Evolutionary conservation across 2,329 filamentous ascomycete genomes (phyloP), one percentile per base, ranked within the genome.

Genomic region (Diaporthe ilicicola): DNA sequence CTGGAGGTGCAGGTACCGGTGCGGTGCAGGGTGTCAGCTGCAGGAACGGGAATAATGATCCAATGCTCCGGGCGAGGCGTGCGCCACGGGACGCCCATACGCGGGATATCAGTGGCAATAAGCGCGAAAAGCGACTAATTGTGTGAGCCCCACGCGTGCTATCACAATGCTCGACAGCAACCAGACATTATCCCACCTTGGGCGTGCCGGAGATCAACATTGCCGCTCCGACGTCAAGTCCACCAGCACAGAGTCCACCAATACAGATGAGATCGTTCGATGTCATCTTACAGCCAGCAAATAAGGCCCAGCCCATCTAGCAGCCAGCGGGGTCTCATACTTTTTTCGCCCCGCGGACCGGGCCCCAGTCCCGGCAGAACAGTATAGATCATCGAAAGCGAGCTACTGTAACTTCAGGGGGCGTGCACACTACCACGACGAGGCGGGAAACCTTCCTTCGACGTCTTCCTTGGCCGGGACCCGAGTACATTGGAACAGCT

Each of bases 11-110:
- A 64, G 59, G 59, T 64, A 64, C 59, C 42, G n/a, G 59, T 44
- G 19, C 12, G 19, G 22, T 37, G 37, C 55, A 48, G 42, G 56
- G 56, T 1, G 5, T 13, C 12, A 48, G 29, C 59, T 64, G 59
- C 59, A 64, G 59, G 59, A 64, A 64, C 59, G 59, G 44, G 59
- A 64, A 64, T 64, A 64, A 64, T 29, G 59, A 64, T 64, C 59
- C 59, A 46, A 37, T 24, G 59, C 59, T 5, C 44, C 59, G 59
- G 59, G 59, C 59, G 59, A 64, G 59, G 56, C 56, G 42, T 62
- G 42, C 56, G 56, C 56, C 56, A 62, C 27, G 56, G 27, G 42
- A 42, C 24, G 5, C 13, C 56, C 42, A 42, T n/a, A 62, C 34
- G 56, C 56, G 59, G 56, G 56, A 62, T 29, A 34, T 46, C 59